Evolutionary conservation across 192 early-diverging fungal genomes (phyloP), one percentile per base, ranked within the genome.

Genomic region (Podila horticola): DNA sequence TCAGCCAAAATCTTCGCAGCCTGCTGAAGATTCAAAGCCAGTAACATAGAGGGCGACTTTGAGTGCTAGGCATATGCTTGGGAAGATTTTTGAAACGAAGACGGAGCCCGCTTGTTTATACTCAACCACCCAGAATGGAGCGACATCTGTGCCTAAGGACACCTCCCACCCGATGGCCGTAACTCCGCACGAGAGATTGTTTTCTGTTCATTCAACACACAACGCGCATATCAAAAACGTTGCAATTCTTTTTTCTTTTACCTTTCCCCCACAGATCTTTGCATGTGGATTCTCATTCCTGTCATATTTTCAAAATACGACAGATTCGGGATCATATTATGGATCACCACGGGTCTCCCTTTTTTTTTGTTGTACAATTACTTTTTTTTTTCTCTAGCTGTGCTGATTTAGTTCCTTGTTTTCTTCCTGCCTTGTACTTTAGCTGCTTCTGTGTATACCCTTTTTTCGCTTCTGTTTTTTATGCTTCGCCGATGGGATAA

Each of bases 11-110:
- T 52, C 55, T 88, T 17, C 74, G 84, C 65, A 84, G 58, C 28
- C 60, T 88, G 69, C 74, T 88, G 13, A 88, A 86, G 41, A 86
- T 88, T 55, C 74, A 76, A 57, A 69, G 83, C 34, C 76, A 82
- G 66, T 82, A 74, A 64, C 6, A 36, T 50, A 6, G 15, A 30
- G 34, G 34, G 34, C 13, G 19, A 6, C 31, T 11, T 38, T 31
- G 12, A n/a, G 13, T 20, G 29, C 3, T 20, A 17, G 28, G 26
- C 20, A 15, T 69, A 7, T 6, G 4, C 3, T 55, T 55, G 20
- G 52, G 20, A 20, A 22, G 5, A 1, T 55, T 22, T 55, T 10
- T 4, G 5, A 31, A 7, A 34, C 33, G 33, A 34, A 36, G 9
- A 36, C 34, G 34, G 33, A 36, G 11, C 9, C 34, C 9, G 34